Evolutionary conservation across 2,329 filamentous ascomycete genomes (phyloP).

Genomic region (Plenodomus biglobosus): DNA sequence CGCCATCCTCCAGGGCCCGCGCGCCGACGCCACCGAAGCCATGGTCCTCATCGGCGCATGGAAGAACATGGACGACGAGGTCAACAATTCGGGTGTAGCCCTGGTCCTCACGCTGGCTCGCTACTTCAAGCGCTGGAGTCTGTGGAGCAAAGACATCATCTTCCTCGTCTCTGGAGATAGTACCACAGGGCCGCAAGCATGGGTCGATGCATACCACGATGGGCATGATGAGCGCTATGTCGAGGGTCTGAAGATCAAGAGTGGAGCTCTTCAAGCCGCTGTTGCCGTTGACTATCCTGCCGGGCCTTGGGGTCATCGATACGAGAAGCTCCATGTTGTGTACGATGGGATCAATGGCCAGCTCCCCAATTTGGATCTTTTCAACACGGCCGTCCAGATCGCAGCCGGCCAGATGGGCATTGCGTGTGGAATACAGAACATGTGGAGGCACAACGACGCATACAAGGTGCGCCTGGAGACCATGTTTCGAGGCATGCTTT

Average conservation of each 20-base stretch:
- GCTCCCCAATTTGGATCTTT: slow-evolving; percentile 89
- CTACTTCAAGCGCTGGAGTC: slow-evolving; percentile 96
- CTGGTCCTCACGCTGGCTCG: slow-evolving; percentile 83
- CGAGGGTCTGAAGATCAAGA: slow-evolving; percentile 80
- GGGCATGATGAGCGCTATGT: slow-evolving; percentile 73
- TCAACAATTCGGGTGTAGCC: slow-evolving; percentile 86
- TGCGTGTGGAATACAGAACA: slow-evolving; percentile 77
- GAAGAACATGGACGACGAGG: slow-evolving; percentile 74
- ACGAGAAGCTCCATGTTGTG: slow-evolving; percentile 84
- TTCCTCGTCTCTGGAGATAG: slow-evolving; percentile 87
- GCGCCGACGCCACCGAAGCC: slow-evolving; percentile 94
- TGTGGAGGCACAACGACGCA: slow-evolving; percentile 73
- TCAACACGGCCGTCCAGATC: slow-evolving; percentile 90
- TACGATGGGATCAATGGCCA: slow-evolving; percentile 97
- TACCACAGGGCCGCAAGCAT: slow-evolving; percentile 86
- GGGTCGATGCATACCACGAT: slow-evolving; percentile 97
- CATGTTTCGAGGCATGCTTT: slow-evolving; percentile 89
- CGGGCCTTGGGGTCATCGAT: slow-evolving; percentile 69
- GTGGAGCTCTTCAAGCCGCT: slow-evolving; percentile 87
- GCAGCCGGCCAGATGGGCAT: slow-evolving; percentile 92
- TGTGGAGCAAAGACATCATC: slow-evolving; percentile 99
- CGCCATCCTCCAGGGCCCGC: slow-evolving; percentile 86
- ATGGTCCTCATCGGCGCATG: slow-evolving; percentile 90
- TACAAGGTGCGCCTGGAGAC: slow-evolving; percentile 83
- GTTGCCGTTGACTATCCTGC: slow-evolving; percentile 88